Percentiles rank a stretch among this genome's conserved stretches.
Conservation (phyloP, 2,329 filamentous ascomycete genomes). For the Aureobasidium lini region DNA sequence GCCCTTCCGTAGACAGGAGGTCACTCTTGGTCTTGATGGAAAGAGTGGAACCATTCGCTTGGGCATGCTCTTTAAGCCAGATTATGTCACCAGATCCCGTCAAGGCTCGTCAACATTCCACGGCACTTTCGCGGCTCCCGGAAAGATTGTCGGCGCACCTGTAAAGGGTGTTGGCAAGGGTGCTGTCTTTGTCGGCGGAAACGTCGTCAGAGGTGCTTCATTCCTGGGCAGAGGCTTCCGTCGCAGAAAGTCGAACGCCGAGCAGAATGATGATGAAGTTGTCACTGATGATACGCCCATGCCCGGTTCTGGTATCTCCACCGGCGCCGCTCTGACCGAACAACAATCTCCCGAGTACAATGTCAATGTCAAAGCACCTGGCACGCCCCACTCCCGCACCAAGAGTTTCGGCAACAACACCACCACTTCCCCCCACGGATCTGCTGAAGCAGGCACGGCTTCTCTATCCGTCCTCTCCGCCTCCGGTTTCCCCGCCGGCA, state of each 20-base stretch:
- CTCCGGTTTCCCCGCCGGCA: constrained; percentile 56
- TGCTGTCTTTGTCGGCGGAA: constrained; percentile 61
- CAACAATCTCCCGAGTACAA: neutral
- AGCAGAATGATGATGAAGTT: constrained; percentile 3
- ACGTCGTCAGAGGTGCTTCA: constrained; percentile 80
- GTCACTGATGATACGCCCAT: constrained; percentile 19
- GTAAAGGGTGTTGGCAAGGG: constrained; percentile 85
- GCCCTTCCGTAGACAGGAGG: constrained; percentile 74
- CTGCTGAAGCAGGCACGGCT: constrained; percentile 63
- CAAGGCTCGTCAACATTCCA: constrained; percentile 91
- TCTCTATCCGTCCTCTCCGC: constrained; percentile 74
- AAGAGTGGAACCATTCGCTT: constrained; percentile 80
- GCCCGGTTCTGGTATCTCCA: neutral
- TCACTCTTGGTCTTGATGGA: constrained; percentile 70
- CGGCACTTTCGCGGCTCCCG: constrained; percentile 78
- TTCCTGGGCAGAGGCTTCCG: constrained; percentile 84
- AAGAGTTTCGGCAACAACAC: constrained; percentile 35
- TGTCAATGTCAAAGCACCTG: constrained; percentile 16
- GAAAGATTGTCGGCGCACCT: constrained; percentile 89
- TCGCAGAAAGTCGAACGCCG: constrained; percentile 47
- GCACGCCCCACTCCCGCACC: constrained; percentile 38
- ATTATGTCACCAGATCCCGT: constrained; percentile 77
- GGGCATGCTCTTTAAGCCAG: constrained; percentile 83
- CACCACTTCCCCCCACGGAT: constrained; percentile 22
- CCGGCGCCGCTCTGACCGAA: neutral